These are phyloP conservation scores for Melanomma pulvis-pyrius DNA, from an alignment of 495 filamentous ascomycete species.

Conservation along the genomic window DNA sequence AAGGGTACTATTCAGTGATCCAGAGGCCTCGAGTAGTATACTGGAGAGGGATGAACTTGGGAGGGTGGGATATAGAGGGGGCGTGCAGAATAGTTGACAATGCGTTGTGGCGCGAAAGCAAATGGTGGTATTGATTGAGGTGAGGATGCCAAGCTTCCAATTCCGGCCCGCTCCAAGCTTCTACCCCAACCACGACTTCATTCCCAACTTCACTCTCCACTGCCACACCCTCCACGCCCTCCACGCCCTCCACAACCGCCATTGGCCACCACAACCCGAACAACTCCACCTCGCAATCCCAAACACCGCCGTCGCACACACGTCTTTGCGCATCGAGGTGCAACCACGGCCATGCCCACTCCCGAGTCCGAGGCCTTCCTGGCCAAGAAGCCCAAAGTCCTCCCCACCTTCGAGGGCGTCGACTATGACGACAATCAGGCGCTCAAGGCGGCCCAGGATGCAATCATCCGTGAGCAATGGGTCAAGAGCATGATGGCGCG, in stretches of 20 bases:
- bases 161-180: not conserved
- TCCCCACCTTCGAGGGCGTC: slow-evolving; percentile 94
- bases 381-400: slow-evolving; percentile 92
- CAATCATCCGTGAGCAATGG: slow-evolving; percentile 96
- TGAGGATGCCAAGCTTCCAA: not conserved
- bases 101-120: not conserved
- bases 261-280: not conserved
- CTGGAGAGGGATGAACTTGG: slow-evolving; percentile 16
- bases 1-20: slow-evolving; percentile 4
- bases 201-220: not conserved
- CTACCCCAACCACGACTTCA: no score
- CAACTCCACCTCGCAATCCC: not conserved
- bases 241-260: not conserved
- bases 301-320: not conserved
- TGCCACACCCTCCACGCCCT: not conserved
- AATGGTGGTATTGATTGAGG: not conserved
- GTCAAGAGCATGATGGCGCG: slow-evolving; percentile 96
- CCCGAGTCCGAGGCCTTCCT: slow-evolving; percentile 92
- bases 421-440: slow-evolving; percentile 91
- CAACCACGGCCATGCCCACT: slow-evolving; percentile 67
- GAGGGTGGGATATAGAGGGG: slow-evolving; percentile 28
- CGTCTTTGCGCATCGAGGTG: not conserved
- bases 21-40: not conserved
- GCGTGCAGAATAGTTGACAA: not conserved
- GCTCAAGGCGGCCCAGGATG: slow-evolving; percentile 91